phyloP scores from a whole-genome alignment of 495 filamentous ascomycete species.

The Ascodesmis nigricans region DNA sequence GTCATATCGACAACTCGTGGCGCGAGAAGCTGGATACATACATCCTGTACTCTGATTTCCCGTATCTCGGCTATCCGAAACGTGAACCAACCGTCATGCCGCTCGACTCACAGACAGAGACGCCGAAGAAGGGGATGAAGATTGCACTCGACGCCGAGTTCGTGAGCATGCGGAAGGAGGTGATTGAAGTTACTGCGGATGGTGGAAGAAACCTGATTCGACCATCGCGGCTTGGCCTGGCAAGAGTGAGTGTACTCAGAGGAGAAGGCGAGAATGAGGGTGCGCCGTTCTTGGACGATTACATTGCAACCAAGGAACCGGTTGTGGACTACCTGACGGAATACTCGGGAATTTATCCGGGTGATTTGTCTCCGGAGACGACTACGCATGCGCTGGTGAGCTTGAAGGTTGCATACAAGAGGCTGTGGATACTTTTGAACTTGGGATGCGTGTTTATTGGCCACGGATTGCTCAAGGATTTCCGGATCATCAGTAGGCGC shows the following conservation, averaged over 20 bases:
- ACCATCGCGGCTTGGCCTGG: constrained; percentile 63
- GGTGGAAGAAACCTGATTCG: constrained; percentile 68
- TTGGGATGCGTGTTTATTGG: constrained; percentile 85
- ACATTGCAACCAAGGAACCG: constrained; percentile 69
- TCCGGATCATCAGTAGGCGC: constrained; percentile 55
- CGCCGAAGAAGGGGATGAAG: constrained; percentile 44
- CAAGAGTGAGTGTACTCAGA: constrained; percentile 68
- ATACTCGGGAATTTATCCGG: constrained; percentile 70
- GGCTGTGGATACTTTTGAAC: constrained; percentile 90
- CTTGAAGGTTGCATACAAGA: constrained; percentile 87
- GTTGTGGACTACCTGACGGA: constrained; percentile 92
- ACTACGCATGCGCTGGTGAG: constrained; percentile 62
- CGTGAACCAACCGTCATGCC: constrained; percentile 4
- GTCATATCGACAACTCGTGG: constrained; percentile 66
- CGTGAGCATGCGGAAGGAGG: constrained; percentile 68
- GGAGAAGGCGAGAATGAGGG: constrained; percentile 55
- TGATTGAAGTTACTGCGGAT: constrained; percentile 82
- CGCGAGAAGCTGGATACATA: constrained; percentile 60
- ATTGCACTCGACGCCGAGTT: constrained; percentile 92
- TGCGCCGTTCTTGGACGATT: constrained; percentile 85
- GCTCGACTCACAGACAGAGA: constrained; percentile 30
- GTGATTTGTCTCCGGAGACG: constrained; percentile 53
- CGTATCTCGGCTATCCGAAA: constrained; percentile 19
- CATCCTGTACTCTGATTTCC: constrained; percentile 54
- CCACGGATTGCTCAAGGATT: constrained; percentile 79